Percentiles rank a stretch among this genome's conserved stretches.
These are phyloP conservation scores for Kockiozyma suomiensis DNA, from an alignment of 805 yeast genomes.

Conservation along the genomic window DNA sequence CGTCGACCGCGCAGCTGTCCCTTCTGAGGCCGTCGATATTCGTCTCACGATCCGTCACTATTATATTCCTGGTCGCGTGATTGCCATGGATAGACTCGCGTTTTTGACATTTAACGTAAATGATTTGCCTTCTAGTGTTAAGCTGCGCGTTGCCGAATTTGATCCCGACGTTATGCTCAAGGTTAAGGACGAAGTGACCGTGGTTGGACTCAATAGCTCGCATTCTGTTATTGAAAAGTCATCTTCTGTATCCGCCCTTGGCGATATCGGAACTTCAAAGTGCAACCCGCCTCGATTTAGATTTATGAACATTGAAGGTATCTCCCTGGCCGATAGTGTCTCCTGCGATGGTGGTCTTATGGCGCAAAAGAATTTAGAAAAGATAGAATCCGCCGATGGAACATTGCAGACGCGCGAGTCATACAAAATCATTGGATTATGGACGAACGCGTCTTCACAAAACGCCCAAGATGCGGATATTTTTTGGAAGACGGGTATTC, in stretches of 20 bases:
- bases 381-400: no score
- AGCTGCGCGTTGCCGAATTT: conserved; percentile 19
- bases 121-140: conserved; percentile 20
- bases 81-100: conserved; percentile 29
- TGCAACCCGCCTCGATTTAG: conserved; percentile 33
- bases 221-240: conserved; percentile 24
- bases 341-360: conserved; percentile 31
- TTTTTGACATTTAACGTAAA: conserved; percentile 23
- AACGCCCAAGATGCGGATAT: conserved; percentile 21
- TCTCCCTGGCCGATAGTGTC: conserved; percentile 21
- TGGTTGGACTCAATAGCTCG: conserved; percentile 19
- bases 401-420: neutral
- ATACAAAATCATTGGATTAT: conserved; percentile 23
- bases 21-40: conserved; percentile 28
- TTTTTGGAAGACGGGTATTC: conserved; percentile 29
- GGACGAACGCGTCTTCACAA: conserved; percentile 30
- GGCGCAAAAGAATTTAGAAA: neutral
- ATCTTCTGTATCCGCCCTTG: conserved; percentile 12
- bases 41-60: conserved; percentile 32
- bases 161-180: conserved; percentile 5
- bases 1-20: conserved; percentile 31
- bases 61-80: conserved; percentile 26
- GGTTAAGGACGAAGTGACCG: conserved; percentile 22
- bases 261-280: conserved; percentile 28
- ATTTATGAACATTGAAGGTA: conserved; percentile 27